Conservation (phyloP, 129 eudicot genomes). For the Centella asiatica region DNA sequence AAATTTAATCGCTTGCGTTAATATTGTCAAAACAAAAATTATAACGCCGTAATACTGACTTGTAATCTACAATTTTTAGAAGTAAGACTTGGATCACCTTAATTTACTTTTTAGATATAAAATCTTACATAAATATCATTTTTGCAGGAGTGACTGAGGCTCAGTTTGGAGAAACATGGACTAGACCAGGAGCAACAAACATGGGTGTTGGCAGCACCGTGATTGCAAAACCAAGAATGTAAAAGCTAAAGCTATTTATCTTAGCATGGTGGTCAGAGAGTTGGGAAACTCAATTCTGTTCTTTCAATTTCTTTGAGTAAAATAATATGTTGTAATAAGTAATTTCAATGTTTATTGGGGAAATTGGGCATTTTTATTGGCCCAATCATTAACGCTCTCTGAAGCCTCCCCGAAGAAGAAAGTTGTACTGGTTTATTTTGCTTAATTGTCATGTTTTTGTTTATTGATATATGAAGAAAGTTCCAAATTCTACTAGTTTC, state of each 20-base stretch:
- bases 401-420: slow-evolving; percentile 4
- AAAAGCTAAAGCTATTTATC: not conserved
- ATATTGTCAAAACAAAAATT: not conserved
- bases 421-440: not conserved
- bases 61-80: no score
- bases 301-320: slow-evolving; percentile 12
- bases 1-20: not conserved
- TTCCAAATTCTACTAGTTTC: not conserved
- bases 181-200: slow-evolving; percentile 55
- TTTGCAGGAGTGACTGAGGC: slow-evolving; percentile 86
- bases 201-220: slow-evolving; percentile 55
- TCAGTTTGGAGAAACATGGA: slow-evolving; percentile 77
- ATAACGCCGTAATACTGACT: no score
- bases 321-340: slow-evolving; percentile 24
- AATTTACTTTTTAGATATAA: no score
- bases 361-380: slow-evolving; percentile 4
- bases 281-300: slow-evolving; percentile 8
- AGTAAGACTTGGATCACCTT: no score
- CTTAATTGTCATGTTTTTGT: not conserved
- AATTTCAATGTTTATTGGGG: slow-evolving; percentile 5
- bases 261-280: not conserved
- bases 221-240: slow-evolving; percentile 81
- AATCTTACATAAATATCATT: not conserved
- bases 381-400: slow-evolving; percentile 2
- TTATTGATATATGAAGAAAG: not conserved